Percentiles rank a stretch among this genome's conserved stretches.
phyloP scores from a whole-genome alignment of 352 stramenopile genomes.

The Albugo candida region DNA sequence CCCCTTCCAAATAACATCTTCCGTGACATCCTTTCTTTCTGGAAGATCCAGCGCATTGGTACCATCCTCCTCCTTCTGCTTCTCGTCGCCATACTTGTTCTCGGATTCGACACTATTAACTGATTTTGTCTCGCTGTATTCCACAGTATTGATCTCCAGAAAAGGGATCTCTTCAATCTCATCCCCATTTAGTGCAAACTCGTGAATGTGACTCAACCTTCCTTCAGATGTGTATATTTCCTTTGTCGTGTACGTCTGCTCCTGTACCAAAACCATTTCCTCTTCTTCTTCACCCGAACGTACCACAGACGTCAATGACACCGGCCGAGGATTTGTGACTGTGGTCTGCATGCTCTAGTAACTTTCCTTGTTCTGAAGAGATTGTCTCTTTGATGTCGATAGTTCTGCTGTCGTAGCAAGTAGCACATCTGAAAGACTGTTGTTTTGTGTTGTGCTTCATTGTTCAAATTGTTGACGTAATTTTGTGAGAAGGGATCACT shows the following conservation, averaged over 20 bases:
- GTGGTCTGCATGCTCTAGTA: neutral
- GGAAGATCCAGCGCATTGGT: too few relatives aligned
- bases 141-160: conserved; percentile 14
- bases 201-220: conserved; percentile 14
- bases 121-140: conserved; percentile 17
- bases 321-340: neutral
- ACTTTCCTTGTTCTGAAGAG: neutral
- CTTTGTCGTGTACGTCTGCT: conserved; percentile 19
- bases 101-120: conserved; percentile 19
- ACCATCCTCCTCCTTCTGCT: neutral
- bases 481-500: neutral
- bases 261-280: conserved; percentile 50
- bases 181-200: conserved; percentile 22
- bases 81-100: neutral
- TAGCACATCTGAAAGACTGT: conserved; percentile 52
- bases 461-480: neutral
- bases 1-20: conserved; percentile 6
- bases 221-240: conserved; percentile 8
- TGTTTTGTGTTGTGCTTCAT: conserved; percentile 17
- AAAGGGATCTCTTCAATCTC: conserved; percentile 69
- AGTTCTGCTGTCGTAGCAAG: conserved; percentile 30
- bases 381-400: conserved; percentile 10
- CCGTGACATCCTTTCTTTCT: neutral
- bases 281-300: conserved; percentile 19
- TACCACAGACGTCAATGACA: conserved; percentile 1